phyloP scores from a whole-genome alignment of 495 filamentous ascomycete genomes.

The Lasiosphaeris hirsuta region DNA sequence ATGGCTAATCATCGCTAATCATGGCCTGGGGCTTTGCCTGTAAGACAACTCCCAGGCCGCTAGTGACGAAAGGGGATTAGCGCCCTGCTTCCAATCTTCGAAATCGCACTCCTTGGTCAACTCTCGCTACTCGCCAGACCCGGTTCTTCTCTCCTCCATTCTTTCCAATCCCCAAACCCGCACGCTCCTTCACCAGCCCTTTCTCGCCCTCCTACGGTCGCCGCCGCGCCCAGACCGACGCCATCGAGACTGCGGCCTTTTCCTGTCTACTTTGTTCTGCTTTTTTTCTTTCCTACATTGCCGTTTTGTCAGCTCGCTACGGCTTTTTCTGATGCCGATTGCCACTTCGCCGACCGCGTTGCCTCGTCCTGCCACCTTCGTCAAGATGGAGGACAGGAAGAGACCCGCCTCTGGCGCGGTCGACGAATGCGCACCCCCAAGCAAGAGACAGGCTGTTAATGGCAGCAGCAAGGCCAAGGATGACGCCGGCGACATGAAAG shows the following conservation, averaged over 20 bases:
- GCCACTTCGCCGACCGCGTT: constrained; percentile 65
- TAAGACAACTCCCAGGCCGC: constrained; percentile 7
- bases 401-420: constrained; percentile 69
- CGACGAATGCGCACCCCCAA: constrained; percentile 77
- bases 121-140: constrained; percentile 7
- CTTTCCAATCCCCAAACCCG: constrained; percentile 25
- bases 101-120: constrained; percentile 26
- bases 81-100: constrained; percentile 21
- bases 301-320: constrained; percentile 7
- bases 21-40: not conserved
- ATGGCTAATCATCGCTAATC: not conserved
- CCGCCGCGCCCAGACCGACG: constrained; percentile 12
- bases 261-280: constrained; percentile 29
- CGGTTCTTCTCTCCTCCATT: constrained; percentile 29
- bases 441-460: constrained; percentile 83
- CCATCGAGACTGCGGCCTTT: constrained; percentile 13
- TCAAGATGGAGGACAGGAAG: constrained; percentile 98
- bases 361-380: constrained; percentile 61
- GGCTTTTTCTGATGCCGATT: constrained; percentile 70
- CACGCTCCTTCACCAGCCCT: constrained; percentile 24
- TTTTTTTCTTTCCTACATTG: constrained; percentile 29
- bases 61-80: constrained; percentile 20
- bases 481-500: constrained; percentile 71
- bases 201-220: constrained; percentile 5
- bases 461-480: constrained; percentile 68